These are phyloP conservation scores for Didymellaceae sp. DNA, from an alignment of 2,329 filamentous ascomycete genomes.

Conservation along the genomic window DNA sequence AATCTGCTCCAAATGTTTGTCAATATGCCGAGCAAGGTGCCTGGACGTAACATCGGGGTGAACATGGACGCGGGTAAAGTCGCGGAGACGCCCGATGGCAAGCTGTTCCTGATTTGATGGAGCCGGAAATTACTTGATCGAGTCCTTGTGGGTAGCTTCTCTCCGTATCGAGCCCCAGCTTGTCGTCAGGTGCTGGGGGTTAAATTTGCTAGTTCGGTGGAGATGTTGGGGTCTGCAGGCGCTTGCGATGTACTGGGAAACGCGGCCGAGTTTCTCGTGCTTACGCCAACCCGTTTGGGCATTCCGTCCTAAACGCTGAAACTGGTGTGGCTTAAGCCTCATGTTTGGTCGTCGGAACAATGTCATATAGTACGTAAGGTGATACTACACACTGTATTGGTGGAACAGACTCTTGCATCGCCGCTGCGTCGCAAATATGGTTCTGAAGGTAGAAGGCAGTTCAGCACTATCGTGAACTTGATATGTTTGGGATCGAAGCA, in stretches of 20 bases:
- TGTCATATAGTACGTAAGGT: constrained; percentile 12
- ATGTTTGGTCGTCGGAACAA: background rate
- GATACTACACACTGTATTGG: constrained; percentile 5
- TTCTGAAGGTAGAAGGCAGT: no score
- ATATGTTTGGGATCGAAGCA: no score
- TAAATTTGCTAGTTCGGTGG: constrained; percentile 24
- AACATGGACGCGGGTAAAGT: background rate
- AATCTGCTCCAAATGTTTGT: constrained; percentile 12
- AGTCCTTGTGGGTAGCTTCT: background rate
- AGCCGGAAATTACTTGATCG: constrained; percentile 13
- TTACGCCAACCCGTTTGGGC: constrained; percentile 7
- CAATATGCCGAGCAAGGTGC: constrained; percentile 10
- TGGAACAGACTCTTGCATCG: background rate
- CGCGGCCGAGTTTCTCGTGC: constrained; percentile 1
- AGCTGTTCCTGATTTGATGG: constrained; percentile 2
- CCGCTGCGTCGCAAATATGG: no score
- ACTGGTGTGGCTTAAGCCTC: constrained; percentile 12
- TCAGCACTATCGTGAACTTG: no score
- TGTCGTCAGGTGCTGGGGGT: constrained; percentile 17
- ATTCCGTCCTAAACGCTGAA: constrained; percentile 3
- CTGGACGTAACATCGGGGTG: constrained; percentile 12
- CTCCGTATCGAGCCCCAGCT: constrained; percentile 5
- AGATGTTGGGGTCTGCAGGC: constrained; percentile 12
- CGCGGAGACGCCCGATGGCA: constrained; percentile 11
- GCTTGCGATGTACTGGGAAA: constrained; percentile 10